Conservation (phyloP, 495 filamentous ascomycete genomes). For the Monascus purpureus region DNA sequence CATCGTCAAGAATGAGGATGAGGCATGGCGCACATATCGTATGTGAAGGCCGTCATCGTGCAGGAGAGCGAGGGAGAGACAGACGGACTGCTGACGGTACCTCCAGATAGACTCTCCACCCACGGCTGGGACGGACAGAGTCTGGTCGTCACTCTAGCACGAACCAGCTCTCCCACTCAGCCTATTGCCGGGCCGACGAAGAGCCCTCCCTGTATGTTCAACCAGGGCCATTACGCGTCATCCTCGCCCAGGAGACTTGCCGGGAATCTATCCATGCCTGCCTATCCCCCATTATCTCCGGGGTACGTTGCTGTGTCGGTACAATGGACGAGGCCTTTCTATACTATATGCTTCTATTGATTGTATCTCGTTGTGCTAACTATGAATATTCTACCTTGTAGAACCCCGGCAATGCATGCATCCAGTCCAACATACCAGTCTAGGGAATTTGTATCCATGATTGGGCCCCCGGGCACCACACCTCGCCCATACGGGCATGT, state of each 20-base stretch:
- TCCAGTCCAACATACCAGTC: conserved; percentile 15
- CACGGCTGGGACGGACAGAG: conserved; percentile 34
- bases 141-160: conserved; percentile 29
- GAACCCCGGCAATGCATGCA: conserved; percentile 14
- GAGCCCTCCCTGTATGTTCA: conserved; percentile 20
- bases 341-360: background rate
- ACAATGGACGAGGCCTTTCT: background rate
- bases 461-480: conserved; percentile 2
- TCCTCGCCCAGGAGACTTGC: conserved; percentile 17
- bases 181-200: conserved; percentile 32
- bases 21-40: conserved; percentile 36
- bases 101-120: conserved; percentile 25
- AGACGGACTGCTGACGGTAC: conserved; percentile 5
- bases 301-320: conserved; percentile 17
- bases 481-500: conserved; percentile 12
- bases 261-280: conserved; percentile 18
- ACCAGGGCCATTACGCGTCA: conserved; percentile 15
- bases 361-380: background rate
- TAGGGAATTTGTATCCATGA: conserved; percentile 18
- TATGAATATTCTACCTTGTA: conserved; percentile 1
- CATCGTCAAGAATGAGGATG: conserved; percentile 35
- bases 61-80: too few species aligned
- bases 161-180: conserved; percentile 27
- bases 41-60: too few species aligned
- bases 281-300: conserved; percentile 25